These are phyloP conservation scores for Ophiorrhiza pumila DNA, from an alignment of 257 asterid species.

Conservation along the genomic window DNA sequence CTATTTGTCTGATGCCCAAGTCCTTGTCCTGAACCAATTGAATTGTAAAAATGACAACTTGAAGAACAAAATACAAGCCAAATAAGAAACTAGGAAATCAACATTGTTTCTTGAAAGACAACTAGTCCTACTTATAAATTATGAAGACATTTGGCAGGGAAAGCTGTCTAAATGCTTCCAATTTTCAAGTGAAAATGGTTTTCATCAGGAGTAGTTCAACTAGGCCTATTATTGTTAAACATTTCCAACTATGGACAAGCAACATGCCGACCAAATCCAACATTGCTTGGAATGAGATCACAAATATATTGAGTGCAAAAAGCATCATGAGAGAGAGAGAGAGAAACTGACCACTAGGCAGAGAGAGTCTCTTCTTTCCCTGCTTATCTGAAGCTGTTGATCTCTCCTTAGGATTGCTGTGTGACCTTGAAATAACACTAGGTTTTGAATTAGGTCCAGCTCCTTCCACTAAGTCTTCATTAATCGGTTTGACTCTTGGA, in stretches of 20 bases:
- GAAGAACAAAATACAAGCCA: constrained; percentile 2
- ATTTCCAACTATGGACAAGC: neutral
- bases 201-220: neutral
- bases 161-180: neutral
- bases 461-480: constrained; percentile 58
- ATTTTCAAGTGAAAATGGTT: neutral
- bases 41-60: constrained; percentile 7
- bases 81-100: neutral
- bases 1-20: constrained; percentile 42
- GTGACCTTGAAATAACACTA: constrained; percentile 52
- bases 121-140: neutral
- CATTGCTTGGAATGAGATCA: neutral
- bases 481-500: constrained; percentile 48
- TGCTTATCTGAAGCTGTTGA: constrained; percentile 48
- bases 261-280: neutral
- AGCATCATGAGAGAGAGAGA: neutral
- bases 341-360: constrained; percentile 67
- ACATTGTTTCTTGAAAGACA: neutral
- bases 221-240: neutral
- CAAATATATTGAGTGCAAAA: neutral
- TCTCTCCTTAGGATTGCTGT: constrained; percentile 88
- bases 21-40: constrained; percentile 47
- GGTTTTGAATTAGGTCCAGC: constrained; percentile 70
- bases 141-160: neutral
- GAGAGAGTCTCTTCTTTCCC: constrained; percentile 79